Evolutionary conservation across 108 stramenopile species (phyloP).

Genomic region (Fragilaria radians): DNA sequence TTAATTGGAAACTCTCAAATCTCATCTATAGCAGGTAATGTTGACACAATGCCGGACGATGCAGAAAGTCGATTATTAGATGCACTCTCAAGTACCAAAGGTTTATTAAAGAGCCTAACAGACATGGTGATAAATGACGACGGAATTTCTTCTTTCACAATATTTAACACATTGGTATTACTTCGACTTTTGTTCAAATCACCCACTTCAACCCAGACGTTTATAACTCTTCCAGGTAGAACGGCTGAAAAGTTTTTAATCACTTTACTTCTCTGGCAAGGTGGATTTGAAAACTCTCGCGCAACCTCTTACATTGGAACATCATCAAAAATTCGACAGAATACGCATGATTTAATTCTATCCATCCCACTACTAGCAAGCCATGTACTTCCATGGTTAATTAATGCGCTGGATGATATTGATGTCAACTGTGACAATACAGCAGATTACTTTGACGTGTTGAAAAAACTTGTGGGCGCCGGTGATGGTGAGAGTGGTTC

Average conservation of each 20-base stretch:
- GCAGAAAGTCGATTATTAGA: slow-evolving; percentile 45
- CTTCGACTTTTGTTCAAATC: slow-evolving; percentile 61
- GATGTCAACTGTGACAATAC: slow-evolving; percentile 57
- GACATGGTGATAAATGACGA: slow-evolving; percentile 67
- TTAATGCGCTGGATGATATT: slow-evolving; percentile 51
- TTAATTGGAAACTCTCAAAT: slow-evolving; percentile 36
- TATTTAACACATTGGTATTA: slow-evolving; percentile 67
- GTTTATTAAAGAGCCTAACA: slow-evolving; percentile 64
- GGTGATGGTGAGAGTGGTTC: neutral
- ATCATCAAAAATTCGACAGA: slow-evolving; percentile 53
- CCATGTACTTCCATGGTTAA: slow-evolving; percentile 72
- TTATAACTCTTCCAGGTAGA: slow-evolving; percentile 49
- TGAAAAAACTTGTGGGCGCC: slow-evolving; percentile 52
- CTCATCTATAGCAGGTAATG: neutral
- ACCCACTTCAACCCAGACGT: slow-evolving; percentile 38
- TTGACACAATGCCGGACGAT: slow-evolving; percentile 25
- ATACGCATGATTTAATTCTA: slow-evolving; percentile 64
- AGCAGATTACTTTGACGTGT: slow-evolving; percentile 68
- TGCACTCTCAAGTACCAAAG: slow-evolving; percentile 47
- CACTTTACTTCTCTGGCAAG: slow-evolving; percentile 68
- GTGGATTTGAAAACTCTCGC: slow-evolving; percentile 23
- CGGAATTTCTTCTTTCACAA: slow-evolving; percentile 62
- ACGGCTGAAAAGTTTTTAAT: slow-evolving; percentile 73
- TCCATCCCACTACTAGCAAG: slow-evolving; percentile 51
- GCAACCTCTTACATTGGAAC: slow-evolving; percentile 32